A percentile compares a stretch with the other conserved stretches of the same genome.
phyloP scores from a whole-genome alignment of 2,329 filamentous ascomycete genomes.

The Aspergillus niger region DNA sequence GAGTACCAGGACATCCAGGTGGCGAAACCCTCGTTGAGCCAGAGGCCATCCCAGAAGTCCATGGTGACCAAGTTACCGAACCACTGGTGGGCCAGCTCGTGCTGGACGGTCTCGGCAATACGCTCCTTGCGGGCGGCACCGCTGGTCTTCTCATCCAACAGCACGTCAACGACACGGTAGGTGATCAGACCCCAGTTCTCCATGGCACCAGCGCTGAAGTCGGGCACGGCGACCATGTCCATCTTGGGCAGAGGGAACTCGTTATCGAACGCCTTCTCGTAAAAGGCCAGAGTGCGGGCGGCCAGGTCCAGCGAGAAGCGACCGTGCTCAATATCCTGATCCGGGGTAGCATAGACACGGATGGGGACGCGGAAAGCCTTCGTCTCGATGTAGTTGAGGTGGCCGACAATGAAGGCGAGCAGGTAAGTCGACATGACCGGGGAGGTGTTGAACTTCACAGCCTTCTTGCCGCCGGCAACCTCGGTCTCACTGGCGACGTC shows the following conservation, averaged over 20 bases:
- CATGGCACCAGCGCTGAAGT: conserved; percentile 95
- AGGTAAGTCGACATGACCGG: conserved; percentile 97
- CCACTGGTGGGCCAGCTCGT: conserved; percentile 97
- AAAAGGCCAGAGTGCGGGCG: conserved; percentile 86
- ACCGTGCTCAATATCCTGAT: conserved; percentile 86
- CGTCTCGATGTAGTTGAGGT: conserved; percentile 91
- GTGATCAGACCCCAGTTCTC: conserved; percentile 98
- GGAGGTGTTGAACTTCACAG: conserved; percentile 87
- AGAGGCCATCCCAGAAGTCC: conserved; percentile 98
- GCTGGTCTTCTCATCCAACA: conserved; percentile 89
- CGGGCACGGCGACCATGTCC: conserved; percentile 94
- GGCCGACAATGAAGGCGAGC: conserved; percentile 88
- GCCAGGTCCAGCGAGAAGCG: conserved; percentile 88
- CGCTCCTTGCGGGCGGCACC: conserved; percentile 88
- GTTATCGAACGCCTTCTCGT: conserved; percentile 90
- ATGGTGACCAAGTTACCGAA: conserved; percentile 97
- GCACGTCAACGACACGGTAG: conserved; percentile 86
- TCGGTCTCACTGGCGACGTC: conserved; percentile 80
- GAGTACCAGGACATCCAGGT: conserved; percentile 95
- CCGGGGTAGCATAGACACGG: conserved; percentile 88
- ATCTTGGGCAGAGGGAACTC: conserved; percentile 88
- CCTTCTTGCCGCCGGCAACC: conserved; percentile 72
- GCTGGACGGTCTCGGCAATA: conserved; percentile 92
- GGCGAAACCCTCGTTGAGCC: conserved; percentile 92
- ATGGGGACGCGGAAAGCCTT: conserved; percentile 89